Base-by-base conservation (phyloP, 768 basidiomycete species). In the Strobilomyces confusus region DNA sequence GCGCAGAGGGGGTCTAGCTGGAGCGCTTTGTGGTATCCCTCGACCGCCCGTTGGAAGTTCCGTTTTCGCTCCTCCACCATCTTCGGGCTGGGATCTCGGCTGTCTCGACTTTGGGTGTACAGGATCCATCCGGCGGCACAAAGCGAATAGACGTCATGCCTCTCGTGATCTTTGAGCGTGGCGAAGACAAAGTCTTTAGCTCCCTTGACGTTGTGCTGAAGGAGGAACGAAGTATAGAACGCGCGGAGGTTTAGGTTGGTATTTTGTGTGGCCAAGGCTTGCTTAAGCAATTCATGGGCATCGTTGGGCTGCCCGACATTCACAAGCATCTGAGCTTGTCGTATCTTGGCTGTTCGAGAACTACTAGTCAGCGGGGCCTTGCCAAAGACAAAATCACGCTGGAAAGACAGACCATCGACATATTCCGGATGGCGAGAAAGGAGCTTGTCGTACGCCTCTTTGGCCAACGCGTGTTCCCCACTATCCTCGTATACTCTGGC, bases 401-500 rank as follows among this genome's bases (percentile, higher is more conserved):
- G n/a, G 30, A 34, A 46, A 49, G 32, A 74, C 87, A 44, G 59
- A 95, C 95, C 95, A 66, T 98, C 95, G 22, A 94, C 81, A 66
- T 95, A 98, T 72, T 98, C 97, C 1, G 95, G 92, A 75, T 98
- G 95, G 49, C 88, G 79, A n/a, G 82, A 74, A 33, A 98, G 71
- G 9, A 98, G 76, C 69, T 93, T 92, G 44, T 86, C 82, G 62
- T 95, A 98, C 2, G 91, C 92, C 59, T 88, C 90, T 57, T 79
- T 85, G 2, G 95, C 95, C 55, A 86, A 77, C 2, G 71, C 76
- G 5, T 79, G 77, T 33, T 91, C 86, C 1, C 87, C 87, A 49
- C 81, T 76, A 44, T 93, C 92, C 69, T 99, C 97, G 62, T 93
- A 95, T 15, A 89, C 86, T 53, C 94, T 77, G 0, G 89, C 97